Evolutionary conservation across 257 asterid genomes (phyloP), one percentile per base, ranked within the genome.

Genomic region (Jasminum sambac): DNA sequence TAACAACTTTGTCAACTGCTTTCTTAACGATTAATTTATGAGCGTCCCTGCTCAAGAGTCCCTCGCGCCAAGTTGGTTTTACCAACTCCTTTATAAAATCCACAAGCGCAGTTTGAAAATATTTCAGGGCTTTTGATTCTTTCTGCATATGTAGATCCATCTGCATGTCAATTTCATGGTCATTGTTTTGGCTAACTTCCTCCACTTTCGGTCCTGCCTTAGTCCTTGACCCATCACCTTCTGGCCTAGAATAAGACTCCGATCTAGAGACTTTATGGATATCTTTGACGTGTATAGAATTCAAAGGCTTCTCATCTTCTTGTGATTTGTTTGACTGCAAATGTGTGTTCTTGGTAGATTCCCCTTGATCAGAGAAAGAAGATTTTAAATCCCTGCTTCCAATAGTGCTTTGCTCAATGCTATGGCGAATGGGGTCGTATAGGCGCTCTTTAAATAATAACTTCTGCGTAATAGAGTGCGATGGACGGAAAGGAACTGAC

Each of bases 61-160:
- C 98, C 66, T 83, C 81, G 1, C 79, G 82, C 99, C 98, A 94
- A 40, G 86, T 79, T 68, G 97, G 99, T 72, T 69, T 89, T 71
- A 94, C 71, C 81, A 94, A 78, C 38, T 91, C 96, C 72, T 94
- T 94, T 63, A 94, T 81, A 74, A 71, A 81, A 19, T 89, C 99
- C 59, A 89, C 85, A 66, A 94, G 93, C 48, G 90, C 89, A 30
- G 86, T 70, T 58, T 83, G 91, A 72, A 94, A 89, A 63, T 67
- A 57, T 67, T 85, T 91, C 66, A 76, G 14, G 52, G 84, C 82
- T 77, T 76, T 86, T 5, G 89, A 74, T 36, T 85, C 91, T 73
- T 66, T 79, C 62, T 75, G 80, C 67, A 63, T 40, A 13, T 70
- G 72, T 37, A 59, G 83, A 37, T 76, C 85, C 66, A 58, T 72